A percentile compares a stretch with the other conserved stretches of the same genome.
Evolutionary conservation across 441 rosid species (phyloP).

Genomic region (Arabidopsis hybrid): DNA sequence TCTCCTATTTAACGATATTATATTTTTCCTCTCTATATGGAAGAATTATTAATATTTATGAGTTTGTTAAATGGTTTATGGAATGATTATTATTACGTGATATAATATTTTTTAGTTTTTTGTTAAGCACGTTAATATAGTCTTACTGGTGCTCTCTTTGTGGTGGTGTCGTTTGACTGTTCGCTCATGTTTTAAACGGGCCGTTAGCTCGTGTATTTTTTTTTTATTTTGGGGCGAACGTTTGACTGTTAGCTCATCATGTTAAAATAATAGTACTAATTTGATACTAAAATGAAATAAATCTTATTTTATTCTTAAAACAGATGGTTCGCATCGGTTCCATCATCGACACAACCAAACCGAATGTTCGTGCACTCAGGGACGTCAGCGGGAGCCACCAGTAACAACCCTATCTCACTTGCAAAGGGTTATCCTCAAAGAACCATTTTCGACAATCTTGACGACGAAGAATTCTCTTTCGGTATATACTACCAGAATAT

Average conservation of each 20-base stretch:
- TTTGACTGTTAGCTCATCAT: neutral
- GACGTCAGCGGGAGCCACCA: slow-evolving; percentile 81
- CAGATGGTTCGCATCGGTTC: slow-evolving; percentile 96
- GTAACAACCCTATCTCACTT: slow-evolving; percentile 66
- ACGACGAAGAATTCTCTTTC: slow-evolving; percentile 61
- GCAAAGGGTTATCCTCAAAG: slow-evolving; percentile 78
- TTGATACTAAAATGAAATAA: neutral
- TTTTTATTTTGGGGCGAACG: too few relatives aligned
- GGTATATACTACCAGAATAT: slow-evolving; percentile 84
- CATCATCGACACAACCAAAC: slow-evolving; percentile 89
- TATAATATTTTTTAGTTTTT: too few relatives aligned
- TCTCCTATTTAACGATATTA: too few relatives aligned
- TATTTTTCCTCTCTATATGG: too few relatives aligned
- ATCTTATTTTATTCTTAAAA: neutral
- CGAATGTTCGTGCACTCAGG: slow-evolving; percentile 80
- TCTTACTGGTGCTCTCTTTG: too few relatives aligned
- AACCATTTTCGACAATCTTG: slow-evolving; percentile 78
- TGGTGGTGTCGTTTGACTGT: too few relatives aligned
- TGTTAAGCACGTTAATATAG: too few relatives aligned
- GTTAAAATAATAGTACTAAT: neutral
- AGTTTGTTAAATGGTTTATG: too few relatives aligned
- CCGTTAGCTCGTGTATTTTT: too few relatives aligned
- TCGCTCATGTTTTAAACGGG: too few relatives aligned
- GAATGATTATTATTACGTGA: too few relatives aligned
- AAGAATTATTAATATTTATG: too few relatives aligned